phyloP scores from a whole-genome alignment of 2,329 filamentous ascomycete genomes.

The Ophiobolus disseminans region DNA sequence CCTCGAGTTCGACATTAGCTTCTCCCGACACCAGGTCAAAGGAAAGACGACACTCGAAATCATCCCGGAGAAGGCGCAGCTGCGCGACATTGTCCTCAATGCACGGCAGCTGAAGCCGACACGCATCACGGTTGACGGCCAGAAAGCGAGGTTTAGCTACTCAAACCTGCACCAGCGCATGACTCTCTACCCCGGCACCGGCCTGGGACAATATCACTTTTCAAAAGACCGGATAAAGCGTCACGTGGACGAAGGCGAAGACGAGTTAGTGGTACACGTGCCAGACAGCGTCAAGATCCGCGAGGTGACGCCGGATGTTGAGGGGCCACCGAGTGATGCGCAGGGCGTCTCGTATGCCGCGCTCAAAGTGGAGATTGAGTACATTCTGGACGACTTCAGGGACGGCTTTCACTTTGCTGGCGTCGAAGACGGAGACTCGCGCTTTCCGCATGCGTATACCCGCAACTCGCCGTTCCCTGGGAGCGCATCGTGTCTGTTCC shows the following conservation, averaged over 20 bases:
- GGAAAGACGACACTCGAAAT: slow-evolving; percentile 85
- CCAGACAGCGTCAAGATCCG: slow-evolving; percentile 68
- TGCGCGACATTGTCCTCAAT: slow-evolving; percentile 65
- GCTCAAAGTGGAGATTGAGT: slow-evolving; percentile 76
- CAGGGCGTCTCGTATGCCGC: slow-evolving; percentile 59
- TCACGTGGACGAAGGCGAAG: slow-evolving; percentile 60
- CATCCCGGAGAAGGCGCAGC: slow-evolving; percentile 65
- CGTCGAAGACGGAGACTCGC: slow-evolving; percentile 75
- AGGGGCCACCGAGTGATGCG: slow-evolving; percentile 35
- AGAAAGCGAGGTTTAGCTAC: slow-evolving; percentile 50
- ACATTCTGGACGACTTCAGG: slow-evolving; percentile 74
- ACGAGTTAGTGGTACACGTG: slow-evolving; percentile 65
- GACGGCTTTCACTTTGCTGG: slow-evolving; percentile 95
- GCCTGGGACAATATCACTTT: slow-evolving; percentile 77
- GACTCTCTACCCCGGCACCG: slow-evolving; percentile 66
- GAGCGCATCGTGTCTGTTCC: slow-evolving; percentile 84
- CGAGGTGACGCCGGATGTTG: slow-evolving; percentile 63
- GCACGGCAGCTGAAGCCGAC: slow-evolving; percentile 68
- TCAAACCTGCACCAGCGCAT: slow-evolving; percentile 73
- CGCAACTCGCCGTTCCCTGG: slow-evolving; percentile 80
- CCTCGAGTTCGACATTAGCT: slow-evolving; percentile 88
- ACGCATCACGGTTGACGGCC: slow-evolving; percentile 56
- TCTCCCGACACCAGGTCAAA: slow-evolving; percentile 74
- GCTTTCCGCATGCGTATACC: slow-evolving; percentile 93
- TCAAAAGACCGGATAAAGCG: slow-evolving; percentile 72